A percentile compares a stretch with the other conserved stretches of the same genome.
Evolutionary conservation across 2,329 filamentous ascomycete species (phyloP).

Genomic region (Trichophyton benhamiae): DNA sequence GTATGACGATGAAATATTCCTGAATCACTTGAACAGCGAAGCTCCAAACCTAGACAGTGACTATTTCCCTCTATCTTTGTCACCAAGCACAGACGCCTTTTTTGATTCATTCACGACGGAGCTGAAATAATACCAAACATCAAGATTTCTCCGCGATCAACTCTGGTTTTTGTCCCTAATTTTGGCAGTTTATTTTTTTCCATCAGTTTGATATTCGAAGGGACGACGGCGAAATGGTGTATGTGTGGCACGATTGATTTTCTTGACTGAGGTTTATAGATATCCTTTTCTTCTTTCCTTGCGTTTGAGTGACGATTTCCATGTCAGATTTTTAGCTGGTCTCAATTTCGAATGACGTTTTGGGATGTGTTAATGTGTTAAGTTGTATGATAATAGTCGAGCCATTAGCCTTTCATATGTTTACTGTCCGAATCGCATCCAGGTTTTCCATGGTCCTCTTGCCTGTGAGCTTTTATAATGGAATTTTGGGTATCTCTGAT

Average conservation of each 20-base stretch:
- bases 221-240: constrained; percentile 2
- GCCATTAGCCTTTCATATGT: background rate
- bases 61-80: constrained; percentile 9
- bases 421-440: background rate
- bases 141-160: background rate
- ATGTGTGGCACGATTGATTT: background rate
- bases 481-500: background rate
- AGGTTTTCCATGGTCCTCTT: background rate
- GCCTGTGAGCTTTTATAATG: background rate
- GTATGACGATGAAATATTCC: constrained; percentile 26
- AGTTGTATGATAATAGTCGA: background rate
- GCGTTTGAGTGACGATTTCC: background rate
- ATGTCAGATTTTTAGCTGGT: constrained; percentile 3
- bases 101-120: constrained; percentile 10
- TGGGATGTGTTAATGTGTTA: background rate
- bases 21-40: constrained; percentile 18
- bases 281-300: constrained; percentile 1
- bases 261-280: background rate
- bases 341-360: constrained; percentile 2
- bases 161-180: background rate
- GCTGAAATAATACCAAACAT: background rate
- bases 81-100: constrained; percentile 10
- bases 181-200: background rate
- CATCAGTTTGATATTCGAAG: background rate
- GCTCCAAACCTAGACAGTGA: constrained; percentile 7